Base-by-base conservation (phyloP, 768 basidiomycete genomes). In the Termitomyces sp. region DNA sequence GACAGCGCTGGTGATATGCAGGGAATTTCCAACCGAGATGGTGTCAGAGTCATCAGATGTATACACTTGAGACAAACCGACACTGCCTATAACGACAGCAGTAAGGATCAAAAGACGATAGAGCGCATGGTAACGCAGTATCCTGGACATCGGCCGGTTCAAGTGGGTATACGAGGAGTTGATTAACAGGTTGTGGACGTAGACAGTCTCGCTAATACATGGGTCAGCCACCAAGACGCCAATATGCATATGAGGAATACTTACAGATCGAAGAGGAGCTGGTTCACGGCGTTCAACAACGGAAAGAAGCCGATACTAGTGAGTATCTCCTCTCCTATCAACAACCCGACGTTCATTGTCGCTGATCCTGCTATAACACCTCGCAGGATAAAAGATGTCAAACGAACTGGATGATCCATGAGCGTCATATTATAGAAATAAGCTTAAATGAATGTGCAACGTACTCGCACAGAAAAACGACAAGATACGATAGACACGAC, bases 281-380 rank as follows among this genome's bases (percentile, higher is more conserved):
- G 30, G 51, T 54, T 37, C 34, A 54, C 24, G 31, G 58, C 50
- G 18, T 54, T 53, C 44, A 58, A 24, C 18, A 58, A 51, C 9
- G 39, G 42, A 52, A 53, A 58, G 30, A 58, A 27, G 24, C 58
- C 51, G 5, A 58, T 33, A 16, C 18, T 39, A 22, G 42, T 9
- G 6, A 54, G 50, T n/a, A 58, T 58, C 20, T 58, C 51, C 45
- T 58, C 58, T 15, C 58, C 58, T 13, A 58, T 31, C 30, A 58
- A 34, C 51, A 58, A 45, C 22, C 58, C 58, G 20, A 46, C 27
- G 37, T 58, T 13, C 5, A 45, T n/a, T 30, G 33, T 36, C 4
- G 33, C 27, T 4, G 58, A 58, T n/a, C 58, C 52, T 47, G 58
- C 58, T 18, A 58, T 53, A 34, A 58, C 45, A 20, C 18, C 33